These are phyloP conservation scores for Phanerodontia chrysosporium DNA, from an alignment of 768 basidiomycete species.

Conservation along the genomic window DNA sequence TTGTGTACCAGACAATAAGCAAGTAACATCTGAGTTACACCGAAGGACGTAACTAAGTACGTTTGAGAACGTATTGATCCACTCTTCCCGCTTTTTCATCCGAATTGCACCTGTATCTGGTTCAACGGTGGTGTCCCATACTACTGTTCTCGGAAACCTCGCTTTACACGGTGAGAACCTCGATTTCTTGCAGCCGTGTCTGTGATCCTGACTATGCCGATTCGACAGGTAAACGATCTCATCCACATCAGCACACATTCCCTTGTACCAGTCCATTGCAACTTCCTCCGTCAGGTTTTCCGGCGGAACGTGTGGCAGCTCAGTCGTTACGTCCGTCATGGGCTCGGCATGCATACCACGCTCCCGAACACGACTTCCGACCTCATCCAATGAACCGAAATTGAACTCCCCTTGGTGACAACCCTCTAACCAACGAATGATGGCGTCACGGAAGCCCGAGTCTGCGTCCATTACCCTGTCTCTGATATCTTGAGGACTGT, in stretches of 20 bases:
- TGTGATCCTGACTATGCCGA: not conserved
- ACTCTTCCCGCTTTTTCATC: conserved; percentile 28
- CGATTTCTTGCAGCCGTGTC: conserved; percentile 24
- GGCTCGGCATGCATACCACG: not conserved
- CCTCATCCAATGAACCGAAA: conserved; percentile 17
- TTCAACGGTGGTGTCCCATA: conserved; percentile 26
- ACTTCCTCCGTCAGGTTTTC: not conserved
- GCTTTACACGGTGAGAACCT: conserved; percentile 27
- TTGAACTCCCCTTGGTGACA: conserved; percentile 29
- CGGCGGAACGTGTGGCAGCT: not conserved
- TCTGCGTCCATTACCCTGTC: conserved; percentile 21
- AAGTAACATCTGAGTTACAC: conserved; percentile 37
- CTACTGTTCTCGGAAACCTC: conserved; percentile 30
- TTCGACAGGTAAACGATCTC: conserved; percentile 9
- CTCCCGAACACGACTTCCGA: not conserved
- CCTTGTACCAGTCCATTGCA: not conserved
- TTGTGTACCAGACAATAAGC: conserved; percentile 35
- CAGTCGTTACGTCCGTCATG: not conserved
- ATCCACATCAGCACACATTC: conserved; percentile 4
- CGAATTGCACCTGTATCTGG: conserved; percentile 24
- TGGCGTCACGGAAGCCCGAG: conserved; percentile 19
- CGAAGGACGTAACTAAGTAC: conserved; percentile 29
- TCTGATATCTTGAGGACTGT: conserved; percentile 30
- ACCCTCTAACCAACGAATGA: conserved; percentile 30
- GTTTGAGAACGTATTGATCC: conserved; percentile 33